phyloP scores from a whole-genome alignment of 1,139 yeast genomes.

The Saccharomyces hybrid region DNA sequence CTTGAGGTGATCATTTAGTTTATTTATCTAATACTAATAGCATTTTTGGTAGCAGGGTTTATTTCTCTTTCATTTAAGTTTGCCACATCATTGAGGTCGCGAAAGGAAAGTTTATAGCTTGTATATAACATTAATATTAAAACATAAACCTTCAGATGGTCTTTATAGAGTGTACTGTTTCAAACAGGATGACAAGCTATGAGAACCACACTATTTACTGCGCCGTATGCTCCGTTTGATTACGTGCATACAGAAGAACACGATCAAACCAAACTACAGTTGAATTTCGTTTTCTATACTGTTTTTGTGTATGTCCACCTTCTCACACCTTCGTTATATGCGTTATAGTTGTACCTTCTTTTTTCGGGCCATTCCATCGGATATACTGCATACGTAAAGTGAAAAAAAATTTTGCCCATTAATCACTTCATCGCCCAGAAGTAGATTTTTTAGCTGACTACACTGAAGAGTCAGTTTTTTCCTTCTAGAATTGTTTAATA shows the following conservation, averaged over 20 bases:
- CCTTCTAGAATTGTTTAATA: background rate
- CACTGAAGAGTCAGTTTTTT: background rate
- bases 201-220: background rate
- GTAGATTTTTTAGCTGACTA: background rate
- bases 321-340: background rate
- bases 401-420: background rate
- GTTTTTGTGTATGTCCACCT: background rate
- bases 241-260: background rate
- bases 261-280: background rate
- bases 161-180: background rate
- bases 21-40: background rate
- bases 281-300: background rate
- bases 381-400: background rate
- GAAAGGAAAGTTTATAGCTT: background rate
- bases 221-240: background rate
- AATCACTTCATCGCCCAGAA: background rate
- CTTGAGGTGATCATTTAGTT: background rate
- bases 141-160: background rate
- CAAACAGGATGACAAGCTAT: background rate
- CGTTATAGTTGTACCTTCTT: background rate
- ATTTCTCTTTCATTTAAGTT: background rate
- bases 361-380: background rate
- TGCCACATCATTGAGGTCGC: background rate
- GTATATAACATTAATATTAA: background rate
- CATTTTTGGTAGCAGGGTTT: background rate